Percentiles rank a stretch among this genome's conserved stretches.
These are phyloP conservation scores for Calonectria fujianensis DNA, from an alignment of 2,329 filamentous ascomycete genomes.

Conservation along the genomic window DNA sequence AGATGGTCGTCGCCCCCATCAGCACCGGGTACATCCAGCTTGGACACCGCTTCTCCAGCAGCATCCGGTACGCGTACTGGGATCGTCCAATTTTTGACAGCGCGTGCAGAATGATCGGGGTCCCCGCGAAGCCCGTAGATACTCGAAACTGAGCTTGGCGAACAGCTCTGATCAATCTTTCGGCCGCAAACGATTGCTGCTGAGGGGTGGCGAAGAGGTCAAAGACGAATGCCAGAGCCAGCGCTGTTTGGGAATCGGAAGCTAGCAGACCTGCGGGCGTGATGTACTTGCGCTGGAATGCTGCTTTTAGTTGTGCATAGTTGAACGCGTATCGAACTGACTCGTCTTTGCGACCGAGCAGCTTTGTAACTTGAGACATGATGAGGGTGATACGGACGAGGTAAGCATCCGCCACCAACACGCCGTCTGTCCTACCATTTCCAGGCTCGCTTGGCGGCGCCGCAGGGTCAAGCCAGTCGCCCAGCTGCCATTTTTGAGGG, in stretches of 20 bases:
- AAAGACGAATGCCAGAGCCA: constrained; percentile 62
- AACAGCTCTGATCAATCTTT: constrained; percentile 58
- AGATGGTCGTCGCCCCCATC: constrained; percentile 68
- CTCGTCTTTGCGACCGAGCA: background rate
- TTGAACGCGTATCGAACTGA: background rate
- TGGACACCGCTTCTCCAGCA: constrained; percentile 65
- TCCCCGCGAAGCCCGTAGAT: constrained; percentile 65
- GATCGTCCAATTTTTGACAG: constrained; percentile 55
- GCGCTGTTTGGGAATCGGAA: constrained; percentile 62
- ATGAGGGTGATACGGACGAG: constrained; percentile 59
- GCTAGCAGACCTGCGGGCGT: constrained; percentile 36
- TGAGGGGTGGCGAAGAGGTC: constrained; percentile 54
- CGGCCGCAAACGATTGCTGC: constrained; percentile 50
- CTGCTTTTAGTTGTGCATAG: constrained; percentile 51
- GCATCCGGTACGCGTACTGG: constrained; percentile 66
- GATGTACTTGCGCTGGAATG: constrained; percentile 49
- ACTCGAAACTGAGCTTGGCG: constrained; percentile 59
- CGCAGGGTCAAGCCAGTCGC: background rate
- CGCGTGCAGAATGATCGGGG: constrained; percentile 60
- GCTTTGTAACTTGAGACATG: constrained; percentile 57
- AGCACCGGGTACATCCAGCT: constrained; percentile 69
- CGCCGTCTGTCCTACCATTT: background rate
- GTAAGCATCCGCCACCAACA: constrained; percentile 19
- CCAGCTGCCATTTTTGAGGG: background rate
- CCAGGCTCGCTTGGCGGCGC: background rate